phyloP scores from a whole-genome alignment of 345 rosid species.

The thale cress (Arabidopsis thaliana) region DNA sequence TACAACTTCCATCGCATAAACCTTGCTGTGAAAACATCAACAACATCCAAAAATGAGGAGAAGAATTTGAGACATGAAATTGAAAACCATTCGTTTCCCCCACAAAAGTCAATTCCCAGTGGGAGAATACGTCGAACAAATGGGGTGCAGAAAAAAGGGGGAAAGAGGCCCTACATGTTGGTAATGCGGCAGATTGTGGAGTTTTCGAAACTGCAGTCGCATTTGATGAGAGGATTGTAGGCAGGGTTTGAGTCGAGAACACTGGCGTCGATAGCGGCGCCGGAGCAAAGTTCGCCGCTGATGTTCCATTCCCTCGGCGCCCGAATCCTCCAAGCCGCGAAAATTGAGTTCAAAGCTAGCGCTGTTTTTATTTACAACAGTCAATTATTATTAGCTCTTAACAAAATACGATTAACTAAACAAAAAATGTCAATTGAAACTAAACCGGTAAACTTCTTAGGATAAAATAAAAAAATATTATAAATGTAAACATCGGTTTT shows the following conservation, averaged over 20 bases:
- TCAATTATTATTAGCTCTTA: neutral
- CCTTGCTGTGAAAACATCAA: conserved; percentile 43
- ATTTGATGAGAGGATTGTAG: conserved; percentile 62
- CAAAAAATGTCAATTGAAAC: conserved; percentile 1
- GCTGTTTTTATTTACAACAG: conserved; percentile 20
- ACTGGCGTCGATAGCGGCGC: conserved; percentile 46
- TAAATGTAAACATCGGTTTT: neutral
- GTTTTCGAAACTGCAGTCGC: conserved; percentile 52
- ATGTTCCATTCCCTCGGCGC: conserved; percentile 51
- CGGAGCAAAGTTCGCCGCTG: conserved; percentile 65
- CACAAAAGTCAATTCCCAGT: neutral
- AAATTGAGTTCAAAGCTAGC: conserved; percentile 39
- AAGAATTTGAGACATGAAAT: neutral
- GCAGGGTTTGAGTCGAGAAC: conserved; percentile 1
- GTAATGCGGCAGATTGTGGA: conserved; percentile 49
- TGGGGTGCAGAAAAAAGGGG: conserved; percentile 8
- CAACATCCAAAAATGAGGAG: neutral
- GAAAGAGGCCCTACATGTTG: conserved; percentile 19
- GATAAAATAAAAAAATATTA: neutral
- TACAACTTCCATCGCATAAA: conserved; percentile 25
- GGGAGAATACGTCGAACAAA: neutral
- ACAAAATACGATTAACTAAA: neutral
- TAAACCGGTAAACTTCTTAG: conserved; percentile 8
- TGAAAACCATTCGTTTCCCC: no score
- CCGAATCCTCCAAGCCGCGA: conserved; percentile 30